Evolutionary conservation across 208 protist species (phyloP).

Genomic region (Trypanosoma cruzi): DNA sequence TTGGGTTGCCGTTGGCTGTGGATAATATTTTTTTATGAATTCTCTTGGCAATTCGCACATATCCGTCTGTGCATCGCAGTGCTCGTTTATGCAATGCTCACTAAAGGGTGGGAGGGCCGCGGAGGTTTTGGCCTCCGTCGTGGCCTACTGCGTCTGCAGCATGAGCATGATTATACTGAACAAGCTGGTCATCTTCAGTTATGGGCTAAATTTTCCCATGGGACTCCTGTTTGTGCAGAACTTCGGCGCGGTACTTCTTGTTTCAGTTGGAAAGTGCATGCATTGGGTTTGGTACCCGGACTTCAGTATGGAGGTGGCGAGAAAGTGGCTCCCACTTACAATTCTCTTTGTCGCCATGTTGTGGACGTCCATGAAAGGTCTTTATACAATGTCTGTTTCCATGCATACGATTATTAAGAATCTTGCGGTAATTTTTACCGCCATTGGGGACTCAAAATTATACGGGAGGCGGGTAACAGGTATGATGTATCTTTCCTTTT

Average conservation of each 20-base stretch:
- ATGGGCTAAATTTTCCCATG: conserved; percentile 67
- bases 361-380: conserved; percentile 81
- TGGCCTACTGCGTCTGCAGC: conserved; percentile 74
- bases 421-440: conserved; percentile 75
- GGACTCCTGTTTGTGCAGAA: conserved; percentile 78
- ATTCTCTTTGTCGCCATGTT: conserved; percentile 86
- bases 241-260: conserved; percentile 60
- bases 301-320: conserved; percentile 49
- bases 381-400: conserved; percentile 83
- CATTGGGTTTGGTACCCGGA: conserved; percentile 55
- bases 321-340: conserved; percentile 74
- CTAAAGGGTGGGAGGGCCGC: neutral
- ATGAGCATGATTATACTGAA: conserved; percentile 90
- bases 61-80: conserved; percentile 7
- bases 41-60: conserved; percentile 2
- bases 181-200: conserved; percentile 80
- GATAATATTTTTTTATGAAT: conserved; percentile 10
- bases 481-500: conserved; percentile 39
- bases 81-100: neutral
- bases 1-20: neutral
- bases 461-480: conserved; percentile 58
- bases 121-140: conserved; percentile 44
- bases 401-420: conserved; percentile 89
- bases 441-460: conserved; percentile 74
- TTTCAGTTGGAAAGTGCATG: conserved; percentile 42